Evolutionary conservation across 2,329 filamentous ascomycete genomes (phyloP).

Genomic region (Huntiella savannae): DNA sequence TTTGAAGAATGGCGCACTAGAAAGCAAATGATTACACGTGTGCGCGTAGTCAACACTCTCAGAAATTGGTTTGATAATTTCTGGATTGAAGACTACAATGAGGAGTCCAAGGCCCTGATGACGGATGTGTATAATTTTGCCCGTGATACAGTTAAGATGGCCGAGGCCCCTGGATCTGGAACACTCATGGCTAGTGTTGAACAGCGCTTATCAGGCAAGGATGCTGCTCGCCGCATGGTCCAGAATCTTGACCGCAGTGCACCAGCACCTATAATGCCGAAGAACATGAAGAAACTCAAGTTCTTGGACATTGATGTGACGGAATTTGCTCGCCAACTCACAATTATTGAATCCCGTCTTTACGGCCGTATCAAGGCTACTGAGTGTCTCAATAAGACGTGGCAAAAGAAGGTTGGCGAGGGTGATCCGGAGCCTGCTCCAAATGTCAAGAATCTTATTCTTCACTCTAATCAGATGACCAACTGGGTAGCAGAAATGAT

Average conservation of each 20-base stretch:
- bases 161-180: constrained; percentile 73
- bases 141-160: constrained; percentile 77
- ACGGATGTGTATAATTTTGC: constrained; percentile 81
- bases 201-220: constrained; percentile 72
- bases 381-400: constrained; percentile 95
- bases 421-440: constrained; percentile 70
- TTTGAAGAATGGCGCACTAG: constrained; percentile 77
- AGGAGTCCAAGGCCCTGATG: constrained; percentile 67
- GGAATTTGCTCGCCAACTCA: constrained; percentile 93
- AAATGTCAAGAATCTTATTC: constrained; percentile 88
- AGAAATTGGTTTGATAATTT: constrained; percentile 98
- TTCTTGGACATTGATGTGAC: constrained; percentile 92
- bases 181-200: constrained; percentile 76
- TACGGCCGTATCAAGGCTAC: constrained; percentile 93
- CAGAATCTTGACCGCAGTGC: constrained; percentile 68
- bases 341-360: constrained; percentile 84
- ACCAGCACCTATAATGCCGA: constrained; percentile 78
- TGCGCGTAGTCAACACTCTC: constrained; percentile 90
- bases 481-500: constrained; percentile 99
- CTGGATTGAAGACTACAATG: constrained; percentile 91
- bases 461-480: constrained; percentile 96
- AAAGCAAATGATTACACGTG: constrained; percentile 90
- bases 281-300: constrained; percentile 99
- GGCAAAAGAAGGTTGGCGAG: constrained; percentile 84
- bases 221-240: constrained; percentile 70